Evolutionary conservation across 345 rosid genomes (phyloP), one percentile per base, ranked within the genome.

Genomic region (Gossypium longicalyx): DNA sequence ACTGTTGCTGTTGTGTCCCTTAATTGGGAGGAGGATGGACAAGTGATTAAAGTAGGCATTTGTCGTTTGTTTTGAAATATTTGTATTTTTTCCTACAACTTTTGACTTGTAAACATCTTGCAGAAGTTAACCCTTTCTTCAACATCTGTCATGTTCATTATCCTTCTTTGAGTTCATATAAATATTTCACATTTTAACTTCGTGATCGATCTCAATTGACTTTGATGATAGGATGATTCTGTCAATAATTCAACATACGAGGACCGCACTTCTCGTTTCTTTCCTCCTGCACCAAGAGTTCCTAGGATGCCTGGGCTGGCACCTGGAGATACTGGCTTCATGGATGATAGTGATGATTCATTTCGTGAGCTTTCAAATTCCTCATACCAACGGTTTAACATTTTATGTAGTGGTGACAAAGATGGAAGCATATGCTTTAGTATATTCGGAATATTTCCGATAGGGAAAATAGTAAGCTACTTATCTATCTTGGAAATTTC

Each of bases 371-470:
- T 92, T 68, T 89, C 98, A 59, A 87, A 84, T 76, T 87, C 93
- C 67, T 90, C 94, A 12, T 83, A 88, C 83, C 92, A 85, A 56
- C 83, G 90, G n/a, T 92, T 93, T 83, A 94, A 93, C 84, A 82
- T 92, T 78, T 88, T 94, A 25, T 92, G 98, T 77, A 91, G 98
- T 76, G 92, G 91, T 70, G 93, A 92, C 80, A 89, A 75, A 72
- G 91, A 92, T 78, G 98, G 98, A 80, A 85, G 81, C 84, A 82
- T 92, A 67, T 89, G 91, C 87, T 92, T 92, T 71, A 89, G 86
- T 77, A 89, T 94, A 76, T 94, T 94, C 80, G 98, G 98, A 78
- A 91, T 92, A 85, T 92, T 91, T 86, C 93, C 90, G 44, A 87
- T 94, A 4, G 98, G 95, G 57, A 89, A 89, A 85, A 82, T 91